These are phyloP conservation scores for Globisporangium uncinulatum DNA, from an alignment of 352 stramenopile genomes.

Conservation along the genomic window DNA sequence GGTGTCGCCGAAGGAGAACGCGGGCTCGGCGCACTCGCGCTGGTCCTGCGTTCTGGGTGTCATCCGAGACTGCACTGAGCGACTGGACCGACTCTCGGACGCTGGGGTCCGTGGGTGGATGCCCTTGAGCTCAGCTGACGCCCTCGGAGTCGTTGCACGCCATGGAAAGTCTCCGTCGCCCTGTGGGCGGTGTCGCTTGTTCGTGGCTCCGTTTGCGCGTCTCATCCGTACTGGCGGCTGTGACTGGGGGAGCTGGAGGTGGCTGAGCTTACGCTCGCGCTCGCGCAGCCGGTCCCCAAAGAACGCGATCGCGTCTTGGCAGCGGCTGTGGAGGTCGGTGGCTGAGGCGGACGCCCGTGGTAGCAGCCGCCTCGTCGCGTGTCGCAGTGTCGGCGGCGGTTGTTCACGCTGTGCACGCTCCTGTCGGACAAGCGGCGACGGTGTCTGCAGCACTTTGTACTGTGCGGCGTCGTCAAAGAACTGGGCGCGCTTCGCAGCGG, in stretches of 20 bases:
- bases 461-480: constrained; percentile 57
- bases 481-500: constrained; percentile 1
- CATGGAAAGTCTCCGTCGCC: constrained; percentile 12
- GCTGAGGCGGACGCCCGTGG: constrained; percentile 3
- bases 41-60: neutral
- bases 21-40: neutral
- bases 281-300: constrained; percentile 35
- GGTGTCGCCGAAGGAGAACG: constrained; percentile 29
- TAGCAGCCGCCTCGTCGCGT: neutral
- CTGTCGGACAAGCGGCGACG: constrained; percentile 18
- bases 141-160: neutral
- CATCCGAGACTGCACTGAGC: neutral
- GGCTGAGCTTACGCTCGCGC: constrained; percentile 32
- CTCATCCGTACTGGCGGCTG: constrained; percentile 7
- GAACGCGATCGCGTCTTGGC: constrained; percentile 31
- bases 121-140: neutral
- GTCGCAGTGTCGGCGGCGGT: too few species aligned
- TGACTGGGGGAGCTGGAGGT: constrained; percentile 22
- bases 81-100: neutral
- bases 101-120: constrained; percentile 7
- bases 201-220: constrained; percentile 14
- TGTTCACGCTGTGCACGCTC: neutral
- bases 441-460: constrained; percentile 41
- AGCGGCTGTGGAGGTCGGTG: constrained; percentile 32
- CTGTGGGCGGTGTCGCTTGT: constrained; percentile 5